Conservation (phyloP, 495 filamentous ascomycete species). For the Talaromyces trachyspermus region DNA sequence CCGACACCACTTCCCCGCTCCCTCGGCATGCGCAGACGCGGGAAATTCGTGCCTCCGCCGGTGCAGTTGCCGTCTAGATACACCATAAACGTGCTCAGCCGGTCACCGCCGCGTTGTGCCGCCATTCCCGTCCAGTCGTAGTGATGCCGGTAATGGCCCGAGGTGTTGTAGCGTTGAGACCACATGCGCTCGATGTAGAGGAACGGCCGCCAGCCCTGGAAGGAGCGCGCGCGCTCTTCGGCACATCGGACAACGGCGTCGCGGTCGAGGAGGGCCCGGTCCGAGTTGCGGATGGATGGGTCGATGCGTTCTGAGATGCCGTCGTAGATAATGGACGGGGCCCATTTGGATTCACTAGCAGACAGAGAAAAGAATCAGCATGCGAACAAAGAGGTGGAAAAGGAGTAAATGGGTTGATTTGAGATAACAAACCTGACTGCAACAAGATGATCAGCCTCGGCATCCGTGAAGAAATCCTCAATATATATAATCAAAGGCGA, state of each 20-base stretch:
- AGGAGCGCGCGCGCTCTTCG: constrained; percentile 57
- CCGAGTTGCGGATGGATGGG: constrained; percentile 44
- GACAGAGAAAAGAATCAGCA: not conserved
- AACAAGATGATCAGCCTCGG: constrained; percentile 44
- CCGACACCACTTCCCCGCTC: constrained; percentile 46
- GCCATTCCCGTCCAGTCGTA: constrained; percentile 49
- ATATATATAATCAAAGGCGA: constrained; percentile 52
- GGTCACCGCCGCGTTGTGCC: constrained; percentile 30
- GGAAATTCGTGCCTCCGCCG: constrained; percentile 59
- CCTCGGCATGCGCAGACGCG: constrained; percentile 34
- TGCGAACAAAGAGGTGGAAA: not conserved
- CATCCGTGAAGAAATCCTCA: constrained; percentile 41
- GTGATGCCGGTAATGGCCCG: constrained; percentile 52
- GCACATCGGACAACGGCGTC: constrained; percentile 59
- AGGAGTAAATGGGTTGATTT: not conserved
- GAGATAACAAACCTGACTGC: constrained; percentile 34
- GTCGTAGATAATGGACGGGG: constrained; percentile 48
- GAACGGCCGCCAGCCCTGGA: constrained; percentile 59
- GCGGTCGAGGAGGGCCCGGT: constrained; percentile 50
- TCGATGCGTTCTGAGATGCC: constrained; percentile 36
- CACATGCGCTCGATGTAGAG: constrained; percentile 56
- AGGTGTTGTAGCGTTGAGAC: constrained; percentile 51
- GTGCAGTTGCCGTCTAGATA: constrained; percentile 50
- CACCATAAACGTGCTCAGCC: constrained; percentile 55
- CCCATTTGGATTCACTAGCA: constrained; percentile 45